phyloP scores from a whole-genome alignment of 2,329 filamentous ascomycete genomes.

The Didymella exigua region DNA sequence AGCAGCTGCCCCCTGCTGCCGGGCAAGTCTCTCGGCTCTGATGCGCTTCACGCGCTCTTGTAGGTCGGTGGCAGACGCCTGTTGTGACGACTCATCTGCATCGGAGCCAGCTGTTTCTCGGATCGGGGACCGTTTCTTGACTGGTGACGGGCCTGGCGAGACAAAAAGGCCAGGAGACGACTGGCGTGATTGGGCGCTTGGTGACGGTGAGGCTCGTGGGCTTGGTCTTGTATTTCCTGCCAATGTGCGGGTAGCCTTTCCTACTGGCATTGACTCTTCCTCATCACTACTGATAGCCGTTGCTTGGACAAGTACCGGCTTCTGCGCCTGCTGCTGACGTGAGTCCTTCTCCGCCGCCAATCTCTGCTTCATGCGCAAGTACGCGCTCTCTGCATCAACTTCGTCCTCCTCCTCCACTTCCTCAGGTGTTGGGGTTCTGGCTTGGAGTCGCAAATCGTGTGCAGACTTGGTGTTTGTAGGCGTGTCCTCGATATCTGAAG shows the following conservation, averaged over 20 bases:
- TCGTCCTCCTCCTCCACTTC: conserved; percentile 36
- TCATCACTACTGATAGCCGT: conserved; percentile 31
- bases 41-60: conserved; percentile 75
- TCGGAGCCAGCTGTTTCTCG: conserved; percentile 48
- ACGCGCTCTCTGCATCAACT: conserved; percentile 49
- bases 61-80: conserved; percentile 64
- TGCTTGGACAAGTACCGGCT: conserved; percentile 8
- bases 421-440: conserved; percentile 14
- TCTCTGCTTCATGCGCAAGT: conserved; percentile 55
- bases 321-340: conserved; percentile 19
- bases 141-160: conserved; percentile 52
- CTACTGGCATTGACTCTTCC: conserved; percentile 39
- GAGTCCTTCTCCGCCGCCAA: conserved; percentile 43
- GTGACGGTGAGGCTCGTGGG: conserved; percentile 24
- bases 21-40: conserved; percentile 70
- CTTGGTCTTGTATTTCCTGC: conserved; percentile 19
- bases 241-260: conserved; percentile 22
- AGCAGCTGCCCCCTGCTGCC: conserved; percentile 61
- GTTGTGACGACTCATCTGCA: conserved; percentile 50
- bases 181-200: conserved; percentile 36
- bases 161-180: conserved; percentile 64
- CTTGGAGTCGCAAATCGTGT: background rate
- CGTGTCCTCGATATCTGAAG: conserved; percentile 28
- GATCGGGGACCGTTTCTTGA: conserved; percentile 39
- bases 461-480: conserved; percentile 37